Evolutionary conservation across 2,329 filamentous ascomycete genomes (phyloP).

Genomic region (Beauveria sp.): DNA sequence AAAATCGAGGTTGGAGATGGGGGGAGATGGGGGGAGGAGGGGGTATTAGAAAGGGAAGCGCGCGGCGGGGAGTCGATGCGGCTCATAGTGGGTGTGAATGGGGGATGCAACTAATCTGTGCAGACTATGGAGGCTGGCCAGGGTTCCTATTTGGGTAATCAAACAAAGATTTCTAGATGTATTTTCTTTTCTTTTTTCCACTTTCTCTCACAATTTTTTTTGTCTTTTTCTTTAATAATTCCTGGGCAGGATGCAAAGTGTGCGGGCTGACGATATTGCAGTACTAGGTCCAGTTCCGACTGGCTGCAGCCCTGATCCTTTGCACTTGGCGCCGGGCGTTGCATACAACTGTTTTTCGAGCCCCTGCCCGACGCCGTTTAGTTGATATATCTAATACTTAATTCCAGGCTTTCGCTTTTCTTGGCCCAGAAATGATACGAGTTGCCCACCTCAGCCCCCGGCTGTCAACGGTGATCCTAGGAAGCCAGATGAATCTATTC

Average conservation of each 20-base stretch:
- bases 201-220: background rate
- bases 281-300: background rate
- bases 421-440: background rate
- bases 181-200: background rate
- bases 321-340: background rate
- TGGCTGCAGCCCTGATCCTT: background rate
- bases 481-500: background rate
- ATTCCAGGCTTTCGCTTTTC: too few relatives aligned
- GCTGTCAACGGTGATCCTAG: background rate
- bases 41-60: background rate
- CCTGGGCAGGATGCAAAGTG: too few relatives aligned
- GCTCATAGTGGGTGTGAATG: background rate
- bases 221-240: background rate
- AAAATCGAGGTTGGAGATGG: background rate
- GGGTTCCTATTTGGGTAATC: background rate
- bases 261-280: slow-evolving; percentile 3
- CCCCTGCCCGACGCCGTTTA: background rate
- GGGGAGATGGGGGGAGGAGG: background rate
- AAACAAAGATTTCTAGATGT: background rate
- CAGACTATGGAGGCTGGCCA: background rate
- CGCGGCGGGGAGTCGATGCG: background rate
- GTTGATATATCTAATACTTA: too few relatives aligned
- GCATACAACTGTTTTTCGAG: background rate
- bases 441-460: background rate
- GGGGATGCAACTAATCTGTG: background rate